A percentile compares a stretch with the other conserved stretches of the same genome.
Evolutionary conservation across 768 basidiomycete species (phyloP).

Genomic region (Pisolithus orientalis): DNA sequence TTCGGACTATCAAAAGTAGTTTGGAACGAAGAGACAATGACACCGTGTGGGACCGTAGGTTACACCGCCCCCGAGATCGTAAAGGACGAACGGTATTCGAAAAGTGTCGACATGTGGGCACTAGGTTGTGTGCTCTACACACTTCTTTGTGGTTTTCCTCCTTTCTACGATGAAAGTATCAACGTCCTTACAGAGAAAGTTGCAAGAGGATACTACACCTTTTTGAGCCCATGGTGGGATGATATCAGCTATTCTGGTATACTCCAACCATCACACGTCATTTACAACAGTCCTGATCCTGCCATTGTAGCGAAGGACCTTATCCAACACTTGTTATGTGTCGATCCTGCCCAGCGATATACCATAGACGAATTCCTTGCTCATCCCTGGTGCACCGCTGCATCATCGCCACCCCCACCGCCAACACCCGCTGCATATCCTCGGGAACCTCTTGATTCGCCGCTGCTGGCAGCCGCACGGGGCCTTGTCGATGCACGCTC

Average conservation of each 20-base stretch:
- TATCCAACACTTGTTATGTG: constrained; percentile 89
- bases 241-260: constrained; percentile 78
- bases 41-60: constrained; percentile 98
- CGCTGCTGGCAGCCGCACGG: constrained; percentile 74
- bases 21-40: constrained; percentile 99
- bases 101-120: constrained; percentile 99
- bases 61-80: constrained; percentile 99
- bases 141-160: constrained; percentile 92
- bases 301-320: constrained; percentile 79
- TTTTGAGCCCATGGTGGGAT: constrained; percentile 99
- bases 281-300: constrained; percentile 8
- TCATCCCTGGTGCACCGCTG: constrained; percentile 90
- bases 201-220: constrained; percentile 94
- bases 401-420: constrained; percentile 54
- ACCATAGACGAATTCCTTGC: constrained; percentile 97
- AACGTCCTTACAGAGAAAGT: constrained; percentile 98
- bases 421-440: constrained; percentile 55
- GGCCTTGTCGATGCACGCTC: constrained; percentile 81
- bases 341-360: constrained; percentile 92
- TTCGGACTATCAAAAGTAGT: constrained; percentile 97
- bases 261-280: constrained; percentile 8
- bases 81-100: constrained; percentile 94
- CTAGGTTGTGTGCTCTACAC: constrained; percentile 99
- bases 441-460: constrained; percentile 69
- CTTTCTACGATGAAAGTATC: constrained; percentile 99